Evolutionary conservation across 176 grass and related monocot genomes (phyloP).

Genomic region (Oryza longistaminata): DNA sequence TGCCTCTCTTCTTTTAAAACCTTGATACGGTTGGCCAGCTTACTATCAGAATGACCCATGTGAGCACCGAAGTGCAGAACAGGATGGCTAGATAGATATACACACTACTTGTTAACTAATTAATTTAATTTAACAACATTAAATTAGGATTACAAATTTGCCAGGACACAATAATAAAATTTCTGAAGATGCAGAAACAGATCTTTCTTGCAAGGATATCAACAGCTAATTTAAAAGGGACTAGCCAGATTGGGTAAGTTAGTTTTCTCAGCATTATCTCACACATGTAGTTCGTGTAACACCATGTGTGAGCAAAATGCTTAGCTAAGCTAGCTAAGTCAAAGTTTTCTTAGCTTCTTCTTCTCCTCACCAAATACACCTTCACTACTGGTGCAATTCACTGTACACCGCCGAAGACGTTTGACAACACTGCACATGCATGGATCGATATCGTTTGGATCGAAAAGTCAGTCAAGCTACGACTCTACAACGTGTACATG

Average conservation of each 20-base stretch:
- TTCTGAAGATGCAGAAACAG: neutral
- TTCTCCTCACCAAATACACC: neutral
- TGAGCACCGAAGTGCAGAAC: neutral
- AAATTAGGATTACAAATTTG: neutral
- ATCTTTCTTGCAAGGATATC: neutral
- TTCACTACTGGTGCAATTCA: neutral
- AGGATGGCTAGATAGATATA: neutral
- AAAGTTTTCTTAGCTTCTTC: neutral
- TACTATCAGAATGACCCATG: neutral
- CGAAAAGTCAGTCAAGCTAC: neutral
- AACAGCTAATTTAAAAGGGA: neutral
- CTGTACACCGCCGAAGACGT: neutral
- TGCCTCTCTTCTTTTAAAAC: neutral
- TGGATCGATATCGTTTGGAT: neutral
- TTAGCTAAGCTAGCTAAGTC: neutral
- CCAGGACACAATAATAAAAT: neutral
- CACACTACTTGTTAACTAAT: too few relatives aligned
- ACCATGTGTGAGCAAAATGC: neutral
- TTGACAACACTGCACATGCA: constrained; percentile 31
- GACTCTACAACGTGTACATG: neutral
- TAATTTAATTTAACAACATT: neutral
- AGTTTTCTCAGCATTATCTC: neutral
- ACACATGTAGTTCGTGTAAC: too few relatives aligned
- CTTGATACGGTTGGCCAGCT: neutral
- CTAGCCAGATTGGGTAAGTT: neutral